These are phyloP conservation scores for Candida sp. DNA, from an alignment of 1,139 yeast species.

Conservation along the genomic window DNA sequence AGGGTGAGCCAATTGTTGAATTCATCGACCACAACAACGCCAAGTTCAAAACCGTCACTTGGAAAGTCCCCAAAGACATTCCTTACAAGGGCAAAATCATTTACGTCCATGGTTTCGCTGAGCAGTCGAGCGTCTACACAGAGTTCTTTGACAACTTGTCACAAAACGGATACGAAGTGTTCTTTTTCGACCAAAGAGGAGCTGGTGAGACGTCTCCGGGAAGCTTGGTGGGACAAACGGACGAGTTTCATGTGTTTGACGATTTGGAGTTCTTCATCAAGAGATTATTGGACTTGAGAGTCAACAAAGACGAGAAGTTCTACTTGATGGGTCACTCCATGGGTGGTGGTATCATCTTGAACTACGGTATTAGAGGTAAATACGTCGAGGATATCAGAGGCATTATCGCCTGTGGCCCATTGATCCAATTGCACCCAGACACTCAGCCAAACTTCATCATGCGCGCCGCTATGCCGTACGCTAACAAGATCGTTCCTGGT, in stretches of 20 bases:
- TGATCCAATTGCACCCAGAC: conserved; percentile 60
- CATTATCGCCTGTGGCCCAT: conserved; percentile 69
- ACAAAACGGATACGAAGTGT: conserved; percentile 69
- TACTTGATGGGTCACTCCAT: conserved; percentile 87
- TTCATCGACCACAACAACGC: conserved; percentile 38
- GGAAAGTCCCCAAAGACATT: conserved; percentile 40
- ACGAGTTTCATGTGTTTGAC: conserved; percentile 63
- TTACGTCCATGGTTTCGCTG: conserved; percentile 85
- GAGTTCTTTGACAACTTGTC: conserved; percentile 64
- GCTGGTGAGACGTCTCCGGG: conserved; percentile 78
- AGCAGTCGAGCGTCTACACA: conserved; percentile 57
- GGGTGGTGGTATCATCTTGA: conserved; percentile 90
- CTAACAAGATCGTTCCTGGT: conserved; percentile 56
- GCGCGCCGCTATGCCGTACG: conserved; percentile 47
- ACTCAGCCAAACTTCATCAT: conserved; percentile 60
- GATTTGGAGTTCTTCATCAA: conserved; percentile 74
- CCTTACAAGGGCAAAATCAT: conserved; percentile 59
- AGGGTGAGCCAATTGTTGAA: conserved; percentile 32
- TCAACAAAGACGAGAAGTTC: conserved; percentile 42
- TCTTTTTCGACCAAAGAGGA: conserved; percentile 88
- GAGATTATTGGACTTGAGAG: conserved; percentile 27
- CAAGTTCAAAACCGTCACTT: conserved; percentile 42
- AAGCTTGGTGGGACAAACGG: conserved; percentile 63
- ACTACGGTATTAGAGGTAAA: conserved; percentile 74
- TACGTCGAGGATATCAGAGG: conserved; percentile 57